Conservation (phyloP, 139 green algal genomes). For the Chloropicon primus region DNA sequence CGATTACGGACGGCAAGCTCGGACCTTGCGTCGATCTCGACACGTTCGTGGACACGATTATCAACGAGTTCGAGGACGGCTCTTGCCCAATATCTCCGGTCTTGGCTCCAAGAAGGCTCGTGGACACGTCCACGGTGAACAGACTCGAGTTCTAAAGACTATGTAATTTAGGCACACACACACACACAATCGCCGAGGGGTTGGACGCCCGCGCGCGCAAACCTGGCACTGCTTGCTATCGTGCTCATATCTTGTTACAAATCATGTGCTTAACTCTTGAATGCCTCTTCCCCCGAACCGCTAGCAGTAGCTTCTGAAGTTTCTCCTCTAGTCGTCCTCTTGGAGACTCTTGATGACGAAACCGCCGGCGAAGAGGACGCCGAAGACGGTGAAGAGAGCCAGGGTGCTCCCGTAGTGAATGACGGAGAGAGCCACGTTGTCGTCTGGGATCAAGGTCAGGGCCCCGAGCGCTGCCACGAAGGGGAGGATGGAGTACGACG, state of each 20-base stretch:
- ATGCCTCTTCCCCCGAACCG: background rate
- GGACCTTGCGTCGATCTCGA: constrained; percentile 37
- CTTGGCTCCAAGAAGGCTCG: constrained; percentile 30
- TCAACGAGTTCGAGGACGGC: constrained; percentile 30
- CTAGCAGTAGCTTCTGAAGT: too few relatives aligned
- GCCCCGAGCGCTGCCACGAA: constrained; percentile 20
- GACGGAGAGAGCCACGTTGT: background rate
- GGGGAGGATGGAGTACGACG: constrained; percentile 22
- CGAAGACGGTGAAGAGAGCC: background rate
- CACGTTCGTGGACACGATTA: constrained; percentile 32
- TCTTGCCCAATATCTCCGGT: constrained; percentile 30
- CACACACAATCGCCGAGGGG: too few relatives aligned
- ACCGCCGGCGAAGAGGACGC: background rate
- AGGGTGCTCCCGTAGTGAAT: background rate
- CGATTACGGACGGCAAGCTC: constrained; percentile 18
- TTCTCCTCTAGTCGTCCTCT: background rate
- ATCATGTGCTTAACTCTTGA: background rate
- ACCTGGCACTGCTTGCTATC: too few relatives aligned
- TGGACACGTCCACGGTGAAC: constrained; percentile 31
- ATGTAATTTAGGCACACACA: too few relatives aligned
- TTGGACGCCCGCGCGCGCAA: too few relatives aligned
- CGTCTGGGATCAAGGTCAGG: background rate
- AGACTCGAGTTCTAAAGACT: background rate
- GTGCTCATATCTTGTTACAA: too few relatives aligned
- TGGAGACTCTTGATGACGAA: constrained; percentile 1